phyloP scores from a whole-genome alignment of 2,329 filamentous ascomycete genomes.

The Paracoccidioides lutzii region DNA sequence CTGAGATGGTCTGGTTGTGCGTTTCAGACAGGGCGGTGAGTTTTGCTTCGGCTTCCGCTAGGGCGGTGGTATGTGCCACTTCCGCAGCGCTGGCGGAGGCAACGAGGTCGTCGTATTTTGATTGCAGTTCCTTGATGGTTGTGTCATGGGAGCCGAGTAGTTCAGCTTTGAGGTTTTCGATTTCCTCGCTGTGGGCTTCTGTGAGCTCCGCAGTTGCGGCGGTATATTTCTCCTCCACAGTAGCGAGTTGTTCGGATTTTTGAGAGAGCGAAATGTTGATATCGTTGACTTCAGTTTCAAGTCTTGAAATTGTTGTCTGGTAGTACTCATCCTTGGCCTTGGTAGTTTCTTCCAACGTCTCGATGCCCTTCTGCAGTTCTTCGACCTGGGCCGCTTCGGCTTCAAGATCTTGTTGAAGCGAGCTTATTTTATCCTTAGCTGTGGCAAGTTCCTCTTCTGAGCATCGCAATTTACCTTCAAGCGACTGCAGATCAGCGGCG shows the following conservation, averaged over 20 bases:
- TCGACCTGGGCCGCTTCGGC: constrained; percentile 19
- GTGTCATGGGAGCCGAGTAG: constrained; percentile 10
- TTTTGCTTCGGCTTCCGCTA: constrained; percentile 19
- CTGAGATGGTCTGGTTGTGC: constrained; percentile 18
- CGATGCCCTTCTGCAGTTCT: constrained; percentile 25
- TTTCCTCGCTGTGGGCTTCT: constrained; percentile 22
- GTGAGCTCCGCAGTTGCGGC: constrained; percentile 23
- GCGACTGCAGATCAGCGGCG: constrained; percentile 7
- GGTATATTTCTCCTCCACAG: constrained; percentile 22
- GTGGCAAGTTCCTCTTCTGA: constrained; percentile 11
- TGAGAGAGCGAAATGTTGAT: constrained; percentile 25
- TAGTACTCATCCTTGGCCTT: constrained; percentile 27
- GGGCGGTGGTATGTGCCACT: constrained; percentile 9
- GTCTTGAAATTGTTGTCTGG: constrained; percentile 21
- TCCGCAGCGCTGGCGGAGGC: constrained; percentile 4
- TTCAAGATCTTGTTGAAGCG: constrained; percentile 10
- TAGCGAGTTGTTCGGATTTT: constrained; percentile 19
- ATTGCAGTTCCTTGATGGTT: constrained; percentile 10
- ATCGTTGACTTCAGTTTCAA: constrained; percentile 24
- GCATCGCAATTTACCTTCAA: constrained; percentile 11
- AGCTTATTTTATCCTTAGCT: constrained; percentile 7
- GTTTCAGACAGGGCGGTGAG: constrained; percentile 18
- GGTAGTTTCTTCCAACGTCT: constrained; percentile 24
- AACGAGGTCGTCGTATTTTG: constrained; percentile 9
- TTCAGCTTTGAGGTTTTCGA: constrained; percentile 22